Evolutionary conservation across 1,284 basidiomycete genomes (phyloP).

Genomic region (Ganoderma boninense): DNA sequence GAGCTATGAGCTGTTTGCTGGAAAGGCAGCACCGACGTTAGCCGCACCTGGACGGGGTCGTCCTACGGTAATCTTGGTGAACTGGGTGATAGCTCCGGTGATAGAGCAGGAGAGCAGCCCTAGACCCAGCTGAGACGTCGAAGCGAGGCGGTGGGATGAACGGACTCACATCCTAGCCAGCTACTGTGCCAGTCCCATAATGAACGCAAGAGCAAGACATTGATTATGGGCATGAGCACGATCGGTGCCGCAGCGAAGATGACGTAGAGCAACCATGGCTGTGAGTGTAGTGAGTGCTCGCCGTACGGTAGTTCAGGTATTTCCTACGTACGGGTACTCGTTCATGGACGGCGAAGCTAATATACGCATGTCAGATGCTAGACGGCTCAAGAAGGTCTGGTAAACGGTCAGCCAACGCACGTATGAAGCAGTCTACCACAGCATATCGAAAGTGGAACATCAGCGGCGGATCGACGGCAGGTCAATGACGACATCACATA

Average conservation of each 20-base stretch:
- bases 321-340: conserved; percentile 75
- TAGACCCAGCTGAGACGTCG: conserved; percentile 39
- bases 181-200: conserved; percentile 92
- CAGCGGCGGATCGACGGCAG: neutral
- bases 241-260: conserved; percentile 78
- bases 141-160: neutral
- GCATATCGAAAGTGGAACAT: neutral
- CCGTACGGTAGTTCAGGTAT: neutral
- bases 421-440: conserved; percentile 58
- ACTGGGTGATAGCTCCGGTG: conserved; percentile 85
- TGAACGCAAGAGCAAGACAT: conserved; percentile 75
- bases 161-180: conserved; percentile 72
- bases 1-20: neutral
- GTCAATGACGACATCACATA: conserved; percentile 45
- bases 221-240: conserved; percentile 72
- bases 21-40: neutral
- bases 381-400: neutral
- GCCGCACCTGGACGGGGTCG: conserved; percentile 82
- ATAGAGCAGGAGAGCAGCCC: conserved; percentile 80
- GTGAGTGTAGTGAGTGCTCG: neutral
- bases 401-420: conserved; percentile 47
- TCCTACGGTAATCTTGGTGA: conserved; percentile 89
- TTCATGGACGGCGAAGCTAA: conserved; percentile 82
- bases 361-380: neutral
- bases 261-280: conserved; percentile 60